These are phyloP conservation scores for Mimosa pudica DNA, from an alignment of 306 rosid genomes.

Conservation along the genomic window DNA sequence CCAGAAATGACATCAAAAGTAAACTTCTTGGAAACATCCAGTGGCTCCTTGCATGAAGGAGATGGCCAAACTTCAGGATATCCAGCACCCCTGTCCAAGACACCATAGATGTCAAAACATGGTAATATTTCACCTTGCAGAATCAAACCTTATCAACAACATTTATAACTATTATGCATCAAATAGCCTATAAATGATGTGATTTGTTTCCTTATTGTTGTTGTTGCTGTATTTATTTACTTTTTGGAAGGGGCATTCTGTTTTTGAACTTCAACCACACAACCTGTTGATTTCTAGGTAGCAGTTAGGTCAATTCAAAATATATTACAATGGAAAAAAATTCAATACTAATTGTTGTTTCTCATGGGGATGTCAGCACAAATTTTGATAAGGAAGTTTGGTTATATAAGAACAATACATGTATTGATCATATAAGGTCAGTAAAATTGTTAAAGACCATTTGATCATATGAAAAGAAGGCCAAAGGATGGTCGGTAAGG, in stretches of 20 bases:
- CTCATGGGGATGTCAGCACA: neutral
- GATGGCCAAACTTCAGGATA: slow-evolving; percentile 98
- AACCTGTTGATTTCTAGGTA: neutral
- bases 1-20: slow-evolving; percentile 87
- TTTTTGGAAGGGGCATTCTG: neutral
- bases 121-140: slow-evolving; percentile 5
- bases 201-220: neutral
- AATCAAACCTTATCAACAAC: neutral
- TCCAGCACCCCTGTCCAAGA: slow-evolving; percentile 72
- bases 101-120: neutral
- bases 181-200: neutral
- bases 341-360: neutral
- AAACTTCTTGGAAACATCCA: slow-evolving; percentile 80
- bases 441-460: neutral
- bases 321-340: neutral
- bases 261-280: neutral
- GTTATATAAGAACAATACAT: neutral
- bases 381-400: neutral
- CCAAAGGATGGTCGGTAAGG: too few relatives aligned
- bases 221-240: too few relatives aligned
- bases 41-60: slow-evolving; percentile 79
- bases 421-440: neutral
- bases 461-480: neutral
- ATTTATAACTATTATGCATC: neutral
- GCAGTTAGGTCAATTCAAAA: neutral